Conservation (phyloP, 805 yeast genomes). For the Saccharomycopsis guyanensis region DNA sequence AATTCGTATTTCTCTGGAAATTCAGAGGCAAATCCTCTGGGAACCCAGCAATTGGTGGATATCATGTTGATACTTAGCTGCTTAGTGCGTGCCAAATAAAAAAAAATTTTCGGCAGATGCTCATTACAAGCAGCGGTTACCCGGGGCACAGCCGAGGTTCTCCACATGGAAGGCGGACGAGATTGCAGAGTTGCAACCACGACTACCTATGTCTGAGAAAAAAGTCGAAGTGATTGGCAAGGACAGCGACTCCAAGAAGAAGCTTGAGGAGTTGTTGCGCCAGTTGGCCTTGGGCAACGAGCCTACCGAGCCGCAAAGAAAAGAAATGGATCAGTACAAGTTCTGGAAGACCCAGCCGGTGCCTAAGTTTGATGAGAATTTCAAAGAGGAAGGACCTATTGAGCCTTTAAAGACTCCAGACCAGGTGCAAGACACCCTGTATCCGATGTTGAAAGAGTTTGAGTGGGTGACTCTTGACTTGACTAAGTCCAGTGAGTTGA, state of each 20-base stretch:
- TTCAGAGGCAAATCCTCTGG: conserved; percentile 90
- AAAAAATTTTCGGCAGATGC: neutral
- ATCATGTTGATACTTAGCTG: conserved; percentile 57
- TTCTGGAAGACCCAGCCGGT: conserved; percentile 99
- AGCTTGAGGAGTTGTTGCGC: conserved; percentile 54
- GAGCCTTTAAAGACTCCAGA: conserved; percentile 58
- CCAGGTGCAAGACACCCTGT: conserved; percentile 65
- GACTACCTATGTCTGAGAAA: neutral
- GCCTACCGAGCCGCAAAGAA: conserved; percentile 50
- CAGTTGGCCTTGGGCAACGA: conserved; percentile 45
- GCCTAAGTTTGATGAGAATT: conserved; percentile 57
- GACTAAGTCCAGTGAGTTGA: conserved; percentile 44
- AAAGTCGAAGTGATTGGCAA: neutral
- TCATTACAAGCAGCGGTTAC: neutral
- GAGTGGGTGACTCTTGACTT: conserved; percentile 84
- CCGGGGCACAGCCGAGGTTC: too few species aligned
- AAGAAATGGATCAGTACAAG: conserved; percentile 81
- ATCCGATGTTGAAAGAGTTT: conserved; percentile 66
- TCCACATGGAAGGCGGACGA: too few species aligned
- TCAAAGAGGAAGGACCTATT: conserved; percentile 65
- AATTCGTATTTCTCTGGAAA: conserved; percentile 84
- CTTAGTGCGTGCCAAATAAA: neutral
- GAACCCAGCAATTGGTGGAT: conserved; percentile 92
- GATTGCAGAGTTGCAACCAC: too few species aligned
- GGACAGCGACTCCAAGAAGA: conserved; percentile 26